Base-by-base conservation (phyloP, 805 yeast species). In the Barnettozyma pratensis region DNA sequence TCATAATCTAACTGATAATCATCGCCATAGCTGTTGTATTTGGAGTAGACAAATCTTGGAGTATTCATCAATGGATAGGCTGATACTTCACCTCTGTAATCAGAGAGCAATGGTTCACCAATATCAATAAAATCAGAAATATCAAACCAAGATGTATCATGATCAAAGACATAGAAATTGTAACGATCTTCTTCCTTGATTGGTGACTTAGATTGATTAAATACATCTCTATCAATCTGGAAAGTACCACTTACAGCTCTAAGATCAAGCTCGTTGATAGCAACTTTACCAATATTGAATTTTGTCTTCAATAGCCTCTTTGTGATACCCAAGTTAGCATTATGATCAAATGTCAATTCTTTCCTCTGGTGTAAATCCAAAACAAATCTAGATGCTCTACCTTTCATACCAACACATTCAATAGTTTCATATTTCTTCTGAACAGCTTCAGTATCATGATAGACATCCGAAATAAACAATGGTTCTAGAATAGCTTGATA, bases 401-500 rank as follows among this genome's bases (percentile, higher is more conserved):
- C 81, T 60, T 87, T 85, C 27, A 91, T 51, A 7, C 99, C 99
- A 28, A 86, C 77, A 4, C 74, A 65, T 37, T 71, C 73, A 45
- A 66, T 49, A 37, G 68, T 70, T 41, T 64, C 65, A 35, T 73
- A 71, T 9, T 74, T 73, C 3, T 69, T 64, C n/a, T 61, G 59
- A n/a, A 63, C 67, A 11, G 57, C 54, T 8, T 69, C 67, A 29
- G 74, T 70, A 50, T 78, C 81, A 31, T 82, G 73, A 59, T 85
- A 85, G 26, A 82, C 73, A 64, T 91, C 96, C 0, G 92, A 73
- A 10, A 92, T 68, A 54, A 80, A 87, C 14, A 94, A 68, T 1
- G 96, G 91, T 29, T 80, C 73, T 42, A 92, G 68, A 47, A 77
- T 76, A 38, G 96, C 82, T 53, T 79, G 82, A 62, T 88, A 92